Conservation (phyloP, 306 rosid species). For the Pyrus pyrifolia region DNA sequence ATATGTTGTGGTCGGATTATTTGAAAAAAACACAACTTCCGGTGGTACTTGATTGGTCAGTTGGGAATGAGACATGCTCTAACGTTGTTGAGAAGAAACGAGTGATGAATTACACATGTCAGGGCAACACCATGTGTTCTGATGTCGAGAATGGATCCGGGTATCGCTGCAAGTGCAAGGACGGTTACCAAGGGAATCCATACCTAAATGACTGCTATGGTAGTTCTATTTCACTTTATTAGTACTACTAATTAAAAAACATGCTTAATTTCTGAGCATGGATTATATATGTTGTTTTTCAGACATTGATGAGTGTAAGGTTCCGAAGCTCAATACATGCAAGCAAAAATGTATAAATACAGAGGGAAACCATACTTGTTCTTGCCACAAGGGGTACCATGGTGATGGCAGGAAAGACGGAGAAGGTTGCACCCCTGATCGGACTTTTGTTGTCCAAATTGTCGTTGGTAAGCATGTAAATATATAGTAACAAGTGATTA, state of each 20-base stretch:
- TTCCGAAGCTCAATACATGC: not conserved
- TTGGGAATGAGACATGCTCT: slow-evolving; percentile 3
- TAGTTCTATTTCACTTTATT: too few relatives aligned
- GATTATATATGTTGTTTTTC: not conserved
- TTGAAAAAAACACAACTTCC: not conserved
- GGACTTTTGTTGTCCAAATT: too few relatives aligned
- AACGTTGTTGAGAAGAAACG: not conserved
- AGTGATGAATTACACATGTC: slow-evolving; percentile 3
- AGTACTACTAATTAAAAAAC: too few relatives aligned
- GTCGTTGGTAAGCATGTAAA: not conserved
- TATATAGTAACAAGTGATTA: not conserved
- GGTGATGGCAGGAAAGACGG: slow-evolving; percentile 7
- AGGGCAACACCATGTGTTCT: not conserved
- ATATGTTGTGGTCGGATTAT: not conserved
- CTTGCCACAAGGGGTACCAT: not conserved
- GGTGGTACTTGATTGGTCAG: slow-evolving; percentile 36
- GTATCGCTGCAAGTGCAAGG: slow-evolving; percentile 28
- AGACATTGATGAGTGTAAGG: slow-evolving; percentile 12
- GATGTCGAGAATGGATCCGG: not conserved
- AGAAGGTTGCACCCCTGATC: not conserved
- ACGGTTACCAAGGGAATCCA: slow-evolving; percentile 40
- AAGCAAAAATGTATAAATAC: not conserved
- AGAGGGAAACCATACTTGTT: not conserved
- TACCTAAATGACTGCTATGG: slow-evolving; percentile 28
- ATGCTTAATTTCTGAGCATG: not conserved